A percentile compares a stretch with the other conserved stretches of the same genome.
Conservation (phyloP, 2,329 filamentous ascomycete species). For the Neocucurbitaria cava region DNA sequence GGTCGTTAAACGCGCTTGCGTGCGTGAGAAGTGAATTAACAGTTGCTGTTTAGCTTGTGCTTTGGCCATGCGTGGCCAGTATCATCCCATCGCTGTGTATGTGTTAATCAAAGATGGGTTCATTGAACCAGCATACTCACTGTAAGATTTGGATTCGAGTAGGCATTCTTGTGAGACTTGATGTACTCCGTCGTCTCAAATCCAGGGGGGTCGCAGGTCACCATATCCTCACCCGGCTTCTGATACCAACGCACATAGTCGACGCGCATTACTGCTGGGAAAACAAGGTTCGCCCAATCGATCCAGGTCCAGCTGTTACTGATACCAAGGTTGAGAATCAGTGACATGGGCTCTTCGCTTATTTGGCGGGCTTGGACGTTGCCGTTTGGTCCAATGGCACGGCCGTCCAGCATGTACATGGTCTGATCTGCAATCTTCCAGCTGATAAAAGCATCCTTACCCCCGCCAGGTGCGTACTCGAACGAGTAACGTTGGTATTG, state of each 20-base stretch:
- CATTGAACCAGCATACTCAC: slow-evolving; percentile 41
- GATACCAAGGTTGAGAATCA: slow-evolving; percentile 62
- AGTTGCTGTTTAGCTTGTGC: slow-evolving; percentile 54
- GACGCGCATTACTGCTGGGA: slow-evolving; percentile 60
- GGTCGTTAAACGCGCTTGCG: not conserved
- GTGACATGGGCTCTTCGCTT: slow-evolving; percentile 61
- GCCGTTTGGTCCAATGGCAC: slow-evolving; percentile 61
- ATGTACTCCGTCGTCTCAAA: slow-evolving; percentile 62
- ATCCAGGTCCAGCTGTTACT: slow-evolving; percentile 59
- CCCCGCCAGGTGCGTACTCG: slow-evolving; percentile 60
- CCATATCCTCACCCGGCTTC: slow-evolving; percentile 53
- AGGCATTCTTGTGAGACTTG: slow-evolving; percentile 55
- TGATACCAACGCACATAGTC: slow-evolving; percentile 65
- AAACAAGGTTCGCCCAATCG: slow-evolving; percentile 53
- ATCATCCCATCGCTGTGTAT: slow-evolving; percentile 39
- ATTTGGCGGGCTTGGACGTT: slow-evolving; percentile 59
- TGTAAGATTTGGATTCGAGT: slow-evolving; percentile 60
- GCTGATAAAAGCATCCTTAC: slow-evolving; percentile 54
- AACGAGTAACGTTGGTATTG: slow-evolving; percentile 64
- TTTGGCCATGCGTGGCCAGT: slow-evolving; percentile 50
- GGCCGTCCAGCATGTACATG: slow-evolving; percentile 60
- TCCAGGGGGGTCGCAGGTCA: slow-evolving; percentile 63
- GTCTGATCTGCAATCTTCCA: slow-evolving; percentile 62
- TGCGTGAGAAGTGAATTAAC: slow-evolving; percentile 18
- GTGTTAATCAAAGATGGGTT: slow-evolving; percentile 1